phyloP scores from a whole-genome alignment of 257 asterid genomes.

The Penstemon eatonii region DNA sequence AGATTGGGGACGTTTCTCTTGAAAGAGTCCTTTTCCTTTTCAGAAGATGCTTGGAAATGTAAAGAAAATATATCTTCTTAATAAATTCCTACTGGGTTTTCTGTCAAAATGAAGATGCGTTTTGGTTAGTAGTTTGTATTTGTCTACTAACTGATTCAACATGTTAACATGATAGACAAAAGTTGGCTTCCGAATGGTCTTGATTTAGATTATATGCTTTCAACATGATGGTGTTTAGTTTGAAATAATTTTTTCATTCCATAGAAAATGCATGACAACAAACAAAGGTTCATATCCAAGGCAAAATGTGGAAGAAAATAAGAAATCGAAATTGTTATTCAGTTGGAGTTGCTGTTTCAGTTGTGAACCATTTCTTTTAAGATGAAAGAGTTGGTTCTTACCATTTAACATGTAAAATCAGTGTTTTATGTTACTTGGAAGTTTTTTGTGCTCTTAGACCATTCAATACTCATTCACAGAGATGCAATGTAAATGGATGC shows the following conservation, averaged over 20 bases:
- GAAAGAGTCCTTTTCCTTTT: too few species aligned
- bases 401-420: neutral
- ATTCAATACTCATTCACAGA: neutral
- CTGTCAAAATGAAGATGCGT: neutral
- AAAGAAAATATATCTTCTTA: too few species aligned
- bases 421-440: constrained; percentile 14
- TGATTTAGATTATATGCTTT: neutral
- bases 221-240: neutral
- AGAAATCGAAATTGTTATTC: neutral
- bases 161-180: neutral
- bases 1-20: too few species aligned
- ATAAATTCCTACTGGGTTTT: too few species aligned
- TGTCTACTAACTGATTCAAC: neutral
- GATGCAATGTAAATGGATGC: constrained; percentile 27
- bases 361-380: constrained; percentile 6
- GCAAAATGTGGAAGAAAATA: neutral
- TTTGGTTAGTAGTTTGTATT: neutral
- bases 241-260: neutral
- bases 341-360: constrained; percentile 12
- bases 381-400: constrained; percentile 8
- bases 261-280: neutral
- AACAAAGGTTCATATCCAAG: neutral
- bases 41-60: too few species aligned
- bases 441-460: constrained; percentile 11
- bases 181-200: neutral